A percentile compares a stretch with the other conserved stretches of the same genome.
Conservation (phyloP, 208 protist genomes). For the Leishmania tropica region DNA sequence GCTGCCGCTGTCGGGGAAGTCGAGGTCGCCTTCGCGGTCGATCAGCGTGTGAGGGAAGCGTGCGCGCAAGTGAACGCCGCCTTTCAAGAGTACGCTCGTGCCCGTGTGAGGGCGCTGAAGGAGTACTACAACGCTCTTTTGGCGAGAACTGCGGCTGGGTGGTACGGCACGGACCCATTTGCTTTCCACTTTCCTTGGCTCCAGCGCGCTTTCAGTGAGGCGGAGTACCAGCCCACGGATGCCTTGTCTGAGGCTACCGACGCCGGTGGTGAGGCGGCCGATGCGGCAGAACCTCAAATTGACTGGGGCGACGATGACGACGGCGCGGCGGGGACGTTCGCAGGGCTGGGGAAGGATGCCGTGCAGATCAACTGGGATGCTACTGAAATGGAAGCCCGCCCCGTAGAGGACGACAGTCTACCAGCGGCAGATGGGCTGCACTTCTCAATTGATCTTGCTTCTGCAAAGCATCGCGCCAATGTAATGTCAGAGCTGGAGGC, state of each 20-base stretch:
- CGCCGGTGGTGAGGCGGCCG: not conserved
- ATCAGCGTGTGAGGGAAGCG: conserved; percentile 37
- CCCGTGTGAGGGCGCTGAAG: conserved; percentile 33
- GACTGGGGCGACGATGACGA: conserved; percentile 68
- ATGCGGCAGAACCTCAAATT: conserved; percentile 42
- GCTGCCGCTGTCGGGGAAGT: conserved; percentile 2
- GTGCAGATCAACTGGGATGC: conserved; percentile 42
- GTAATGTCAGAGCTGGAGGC: conserved; percentile 58
- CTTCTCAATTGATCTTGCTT: conserved; percentile 51
- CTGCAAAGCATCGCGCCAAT: conserved; percentile 38
- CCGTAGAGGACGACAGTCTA: conserved; percentile 25
- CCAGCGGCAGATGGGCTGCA: conserved; percentile 20
- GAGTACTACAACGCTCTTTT: conserved; percentile 45
- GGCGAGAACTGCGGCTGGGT: conserved; percentile 31
- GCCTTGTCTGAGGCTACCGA: not conserved
- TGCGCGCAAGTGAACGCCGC: conserved; percentile 28
- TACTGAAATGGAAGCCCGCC: conserved; percentile 22
- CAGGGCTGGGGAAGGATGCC: not conserved
- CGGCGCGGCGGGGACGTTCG: not conserved
- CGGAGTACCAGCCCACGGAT: conserved; percentile 10
- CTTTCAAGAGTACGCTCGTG: conserved; percentile 34
- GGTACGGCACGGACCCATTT: conserved; percentile 40
- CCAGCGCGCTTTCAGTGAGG: conserved; percentile 30
- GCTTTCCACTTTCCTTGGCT: conserved; percentile 69
- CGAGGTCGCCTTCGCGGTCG: conserved; percentile 35